Evolutionary conservation across 192 early-diverging fungal genomes (phyloP), one percentile per base, ranked within the genome.

Genomic region (Lobosporangium transversale): DNA sequence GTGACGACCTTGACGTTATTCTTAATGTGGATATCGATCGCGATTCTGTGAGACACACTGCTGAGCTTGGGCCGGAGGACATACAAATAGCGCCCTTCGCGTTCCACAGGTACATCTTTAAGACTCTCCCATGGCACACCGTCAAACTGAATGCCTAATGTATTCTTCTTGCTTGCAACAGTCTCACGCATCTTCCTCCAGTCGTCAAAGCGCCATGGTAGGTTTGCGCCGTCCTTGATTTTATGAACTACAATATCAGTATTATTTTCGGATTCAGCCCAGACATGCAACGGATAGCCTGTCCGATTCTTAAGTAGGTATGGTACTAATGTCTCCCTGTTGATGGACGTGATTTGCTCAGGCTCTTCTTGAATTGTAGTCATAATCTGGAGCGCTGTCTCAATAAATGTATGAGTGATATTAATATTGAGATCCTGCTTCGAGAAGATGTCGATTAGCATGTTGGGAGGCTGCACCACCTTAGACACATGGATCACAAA

Each of bases 201-300:
- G 70, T 99, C 95, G 60, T 96, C 95, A 64, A 98, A 98, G n/a
- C 94, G 86, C 97, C 97, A 98, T 42, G 92, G 86, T 18, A 94
- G 82, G 23, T 91, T 91, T 26, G 87, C 80, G 18, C 90, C 90
- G 63, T 94, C 87, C 21, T 84, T 78, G n/a, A 95, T 53, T 62
- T 87, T 75, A 29, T 87, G 81, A 30, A 98, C 82, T 21, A 87
- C 86, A 27, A 90, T 90, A 10, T 92, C 91, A 40, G 81, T 84
- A 23, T 85, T 87, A 62, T 85, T 81, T 58, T 82, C 83, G 29
- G 86, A 70, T 27, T 88, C 91, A 17, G 88, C 88, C 96, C 96
- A 98, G n/a, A 99, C 84, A 58, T 92, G 86, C 53, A 97, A 86
- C 47, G 89, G 80, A 54, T 95, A 94, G 0, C 98, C 98, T 30